phyloP scores from a whole-genome alignment of 352 stramenopile species.

The Peronospora farinosa region DNA sequence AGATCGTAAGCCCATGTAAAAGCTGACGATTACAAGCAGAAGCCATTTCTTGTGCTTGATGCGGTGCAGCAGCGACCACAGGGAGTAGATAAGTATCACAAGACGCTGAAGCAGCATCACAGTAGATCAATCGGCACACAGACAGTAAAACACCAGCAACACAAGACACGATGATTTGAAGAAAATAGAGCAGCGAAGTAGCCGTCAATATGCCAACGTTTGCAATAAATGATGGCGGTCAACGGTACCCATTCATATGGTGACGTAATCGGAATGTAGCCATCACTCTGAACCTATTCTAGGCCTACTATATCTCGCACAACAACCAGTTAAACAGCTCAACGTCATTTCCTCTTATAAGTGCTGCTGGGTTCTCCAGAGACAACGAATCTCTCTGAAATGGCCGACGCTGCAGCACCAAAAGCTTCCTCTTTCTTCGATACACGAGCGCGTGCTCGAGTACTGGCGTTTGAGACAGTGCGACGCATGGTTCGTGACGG shows the following conservation, averaged over 20 bases:
- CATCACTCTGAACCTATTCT: constrained; percentile 4
- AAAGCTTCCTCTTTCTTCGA: constrained; percentile 85
- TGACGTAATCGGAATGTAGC: constrained; percentile 4
- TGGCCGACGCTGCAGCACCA: constrained; percentile 63
- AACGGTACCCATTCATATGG: constrained; percentile 8
- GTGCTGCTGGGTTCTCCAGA: constrained; percentile 26
- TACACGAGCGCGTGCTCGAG: constrained; percentile 60
- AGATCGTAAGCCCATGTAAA: constrained; percentile 59
- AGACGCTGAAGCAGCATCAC: constrained; percentile 68
- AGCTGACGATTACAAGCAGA: constrained; percentile 34
- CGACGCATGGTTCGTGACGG: constrained; percentile 43
- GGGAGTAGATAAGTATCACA: constrained; percentile 57
- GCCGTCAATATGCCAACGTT: not conserved
- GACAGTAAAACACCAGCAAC: constrained; percentile 4
- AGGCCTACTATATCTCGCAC: constrained; percentile 1
- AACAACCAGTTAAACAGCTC: constrained; percentile 5
- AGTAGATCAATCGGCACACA: not conserved
- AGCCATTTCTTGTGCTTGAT: constrained; percentile 70
- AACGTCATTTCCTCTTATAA: constrained; percentile 27
- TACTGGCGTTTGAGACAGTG: constrained; percentile 52
- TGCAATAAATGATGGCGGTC: constrained; percentile 7
- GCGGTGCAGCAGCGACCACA: constrained; percentile 52
- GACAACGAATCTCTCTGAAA: constrained; percentile 71
- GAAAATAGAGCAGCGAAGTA: not conserved
- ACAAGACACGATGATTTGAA: not conserved